Base-by-base conservation (phyloP, 192 early-diverging fungal species). In the Backusella sp. region DNA sequence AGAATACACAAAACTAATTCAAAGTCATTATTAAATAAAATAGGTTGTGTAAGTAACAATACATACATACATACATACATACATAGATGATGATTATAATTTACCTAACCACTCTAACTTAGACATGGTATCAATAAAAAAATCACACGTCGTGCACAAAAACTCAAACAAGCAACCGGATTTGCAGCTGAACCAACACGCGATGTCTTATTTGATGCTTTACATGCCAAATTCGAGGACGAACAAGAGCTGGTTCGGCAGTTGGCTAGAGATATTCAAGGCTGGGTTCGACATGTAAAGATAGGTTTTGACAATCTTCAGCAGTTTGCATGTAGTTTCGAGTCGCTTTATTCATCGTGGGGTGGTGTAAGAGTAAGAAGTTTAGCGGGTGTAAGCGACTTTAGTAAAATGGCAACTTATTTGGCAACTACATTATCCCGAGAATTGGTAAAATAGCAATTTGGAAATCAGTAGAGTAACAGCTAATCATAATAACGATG, bases 121-220 rank as follows among this genome's bases (percentile, higher is more conserved):
- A 92, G 90, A 36, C 93, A 93, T 73, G 91, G 93, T 8, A 87
- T 94, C 76, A 91, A 85, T 74, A 92, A 92, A 74, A 89, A 88
- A 59, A 82, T 88, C 56, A 85, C 86, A 21, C 76, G 91, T n/a
- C 86, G 88, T 21, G 86, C 88, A 1, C 90, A 91, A 56, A 84
- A 86, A 77, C 56, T 94, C 32, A 89, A 90, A 72, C 88, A 92
- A 53, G 88, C 86, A 12, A 91, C 91, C 9, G 91, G 91, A 21
- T 70, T 91, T 15, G 81, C 75, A 36, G n/a, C 39, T 28, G 67
- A 70, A 41, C 49, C 75, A 14, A 76, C 75, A n/a, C 75, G 70
- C 32, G 75, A 76, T 56, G 12, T 41, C 6, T 23, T 69, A 39
- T 76, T 76, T 41, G 75, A 76, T 32, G 52, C 35, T 7, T 35